phyloP scores from a whole-genome alignment of 768 basidiomycete species.

The Suillus cothurnatus region DNA sequence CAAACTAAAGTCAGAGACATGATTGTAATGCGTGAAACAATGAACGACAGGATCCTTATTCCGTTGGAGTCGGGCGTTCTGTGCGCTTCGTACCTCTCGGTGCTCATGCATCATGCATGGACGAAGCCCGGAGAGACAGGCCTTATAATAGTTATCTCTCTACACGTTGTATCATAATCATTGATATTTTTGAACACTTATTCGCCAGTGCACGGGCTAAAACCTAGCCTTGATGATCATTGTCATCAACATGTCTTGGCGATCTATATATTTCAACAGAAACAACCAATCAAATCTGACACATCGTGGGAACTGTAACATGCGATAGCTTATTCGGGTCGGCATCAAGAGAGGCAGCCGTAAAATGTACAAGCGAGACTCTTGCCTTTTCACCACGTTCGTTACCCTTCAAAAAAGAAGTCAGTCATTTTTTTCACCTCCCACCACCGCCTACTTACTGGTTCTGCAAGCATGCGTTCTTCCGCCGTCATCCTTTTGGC shows the following conservation, averaged over 20 bases:
- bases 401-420: constrained; percentile 22
- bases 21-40: neutral
- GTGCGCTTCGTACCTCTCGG: neutral
- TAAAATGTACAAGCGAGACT: constrained; percentile 3
- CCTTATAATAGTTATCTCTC: neutral
- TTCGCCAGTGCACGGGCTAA: neutral
- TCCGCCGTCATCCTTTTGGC: constrained; percentile 46
- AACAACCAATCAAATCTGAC: neutral
- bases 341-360: constrained; percentile 3
- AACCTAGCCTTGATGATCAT: neutral
- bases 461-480: constrained; percentile 44
- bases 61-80: neutral
- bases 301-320: constrained; percentile 25
- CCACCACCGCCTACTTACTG: constrained; percentile 18
- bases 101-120: constrained; percentile 1
- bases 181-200: neutral
- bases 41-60: neutral
- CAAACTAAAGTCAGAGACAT: neutral
- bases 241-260: neutral
- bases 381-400: constrained; percentile 19
- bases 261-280: neutral
- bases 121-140: neutral
- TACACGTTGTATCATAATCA: neutral
- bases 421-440: constrained; percentile 18
- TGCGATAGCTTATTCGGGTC: constrained; percentile 10